Conservation (phyloP, 148 eudicot species). For the Persicaria maculosa region DNA sequence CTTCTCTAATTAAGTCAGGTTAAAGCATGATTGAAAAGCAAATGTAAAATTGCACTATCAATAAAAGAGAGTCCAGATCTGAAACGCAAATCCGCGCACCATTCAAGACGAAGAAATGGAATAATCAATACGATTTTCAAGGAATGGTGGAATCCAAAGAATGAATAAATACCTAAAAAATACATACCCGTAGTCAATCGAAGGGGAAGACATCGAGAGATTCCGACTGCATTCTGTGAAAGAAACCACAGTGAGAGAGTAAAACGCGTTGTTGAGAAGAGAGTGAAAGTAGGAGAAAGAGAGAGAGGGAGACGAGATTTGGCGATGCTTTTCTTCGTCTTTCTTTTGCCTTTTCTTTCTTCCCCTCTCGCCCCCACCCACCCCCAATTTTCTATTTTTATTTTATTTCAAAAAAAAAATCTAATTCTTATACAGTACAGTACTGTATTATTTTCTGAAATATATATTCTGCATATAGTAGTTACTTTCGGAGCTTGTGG, state of each 20-base stretch:
- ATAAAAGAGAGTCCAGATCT: conserved; percentile 4
- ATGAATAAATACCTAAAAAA: not conserved
- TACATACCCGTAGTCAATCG: conserved; percentile 25
- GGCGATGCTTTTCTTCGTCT: conserved; percentile 10
- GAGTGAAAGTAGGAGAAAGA: not conserved
- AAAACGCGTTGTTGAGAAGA: not conserved
- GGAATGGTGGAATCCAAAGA: not conserved
- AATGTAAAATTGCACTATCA: not conserved
- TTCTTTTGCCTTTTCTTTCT: not conserved
- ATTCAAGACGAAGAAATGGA: not conserved
- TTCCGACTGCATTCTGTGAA: conserved; percentile 14
- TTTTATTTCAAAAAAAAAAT: too few species aligned
- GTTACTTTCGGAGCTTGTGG: too few species aligned
- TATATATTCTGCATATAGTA: too few species aligned
- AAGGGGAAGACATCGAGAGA: conserved; percentile 16
- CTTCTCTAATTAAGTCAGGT: not conserved
- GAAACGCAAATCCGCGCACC: not conserved
- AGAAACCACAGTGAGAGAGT: conserved; percentile 11
- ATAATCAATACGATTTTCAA: not conserved
- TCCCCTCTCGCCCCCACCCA: not conserved
- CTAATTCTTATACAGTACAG: too few species aligned
- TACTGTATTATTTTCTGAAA: too few species aligned
- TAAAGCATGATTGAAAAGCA: not conserved
- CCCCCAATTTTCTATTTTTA: too few species aligned
- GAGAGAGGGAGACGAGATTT: not conserved